Evolutionary conservation across 2,329 filamentous ascomycete species (phyloP).

Genomic region (Hypoxylon sp.): DNA sequence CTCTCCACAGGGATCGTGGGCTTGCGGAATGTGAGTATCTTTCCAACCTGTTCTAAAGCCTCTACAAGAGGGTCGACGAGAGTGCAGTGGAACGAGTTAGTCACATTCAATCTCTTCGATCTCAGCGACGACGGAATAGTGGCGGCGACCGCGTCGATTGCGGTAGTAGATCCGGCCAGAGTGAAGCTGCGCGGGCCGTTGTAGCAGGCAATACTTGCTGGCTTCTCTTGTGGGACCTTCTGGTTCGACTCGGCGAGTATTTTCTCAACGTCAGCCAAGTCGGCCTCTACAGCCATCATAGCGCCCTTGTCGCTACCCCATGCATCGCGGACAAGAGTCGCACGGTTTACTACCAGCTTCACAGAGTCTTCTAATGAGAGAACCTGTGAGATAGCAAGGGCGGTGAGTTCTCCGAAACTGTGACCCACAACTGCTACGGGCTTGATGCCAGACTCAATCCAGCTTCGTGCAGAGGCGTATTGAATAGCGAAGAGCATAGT

Average conservation of each 20-base stretch:
- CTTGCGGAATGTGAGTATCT: slow-evolving; percentile 42
- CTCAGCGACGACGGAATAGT: slow-evolving; percentile 33
- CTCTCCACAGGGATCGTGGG: slow-evolving; percentile 48
- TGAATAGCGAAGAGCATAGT: slow-evolving; percentile 58
- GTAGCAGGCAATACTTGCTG: slow-evolving; percentile 53
- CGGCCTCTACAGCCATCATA: slow-evolving; percentile 56
- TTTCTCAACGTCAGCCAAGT: slow-evolving; percentile 36
- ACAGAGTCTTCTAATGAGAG: slow-evolving; percentile 55
- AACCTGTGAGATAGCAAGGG: slow-evolving; percentile 55
- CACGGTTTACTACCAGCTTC: slow-evolving; percentile 51
- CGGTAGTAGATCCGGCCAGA: slow-evolving; percentile 49
- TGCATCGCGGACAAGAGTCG: slow-evolving; percentile 49
- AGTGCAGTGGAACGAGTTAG: slow-evolving; percentile 52
- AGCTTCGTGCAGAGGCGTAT: slow-evolving; percentile 55
- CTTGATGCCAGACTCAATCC: slow-evolving; percentile 57
- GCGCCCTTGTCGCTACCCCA: slow-evolving; percentile 57
- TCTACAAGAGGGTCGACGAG: slow-evolving; percentile 49
- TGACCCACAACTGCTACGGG: slow-evolving; percentile 56
- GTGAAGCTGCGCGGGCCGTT: slow-evolving; percentile 54
- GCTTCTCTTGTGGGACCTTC: slow-evolving; percentile 27
- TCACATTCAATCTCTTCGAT: slow-evolving; percentile 47
- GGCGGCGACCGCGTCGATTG: slow-evolving; percentile 49
- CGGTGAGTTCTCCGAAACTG: slow-evolving; percentile 61
- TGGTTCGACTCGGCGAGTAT: slow-evolving; percentile 36
- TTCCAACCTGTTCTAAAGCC: slow-evolving; percentile 37